Conservation (phyloP, 2,329 filamentous ascomycete species). For the Paraphoma chrysanthemicola region DNA sequence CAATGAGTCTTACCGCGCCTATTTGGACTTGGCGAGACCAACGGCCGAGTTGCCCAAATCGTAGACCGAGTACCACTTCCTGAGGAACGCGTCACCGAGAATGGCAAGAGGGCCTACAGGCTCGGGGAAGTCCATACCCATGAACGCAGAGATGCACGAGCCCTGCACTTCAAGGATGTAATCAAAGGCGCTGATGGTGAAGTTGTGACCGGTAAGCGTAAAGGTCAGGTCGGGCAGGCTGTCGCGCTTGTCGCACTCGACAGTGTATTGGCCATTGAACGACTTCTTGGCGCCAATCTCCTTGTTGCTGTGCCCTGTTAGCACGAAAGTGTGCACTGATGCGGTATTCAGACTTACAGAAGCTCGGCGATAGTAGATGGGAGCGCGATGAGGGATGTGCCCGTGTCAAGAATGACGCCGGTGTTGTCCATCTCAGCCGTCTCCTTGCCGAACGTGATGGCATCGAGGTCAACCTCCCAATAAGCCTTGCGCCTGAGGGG, state of each 20-base stretch:
- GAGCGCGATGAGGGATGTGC: slow-evolving; percentile 95
- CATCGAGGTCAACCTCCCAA: slow-evolving; percentile 97
- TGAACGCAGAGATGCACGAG: slow-evolving; percentile 96
- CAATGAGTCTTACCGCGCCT: slow-evolving; percentile 28
- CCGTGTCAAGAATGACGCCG: slow-evolving; percentile 96
- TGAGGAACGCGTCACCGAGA: slow-evolving; percentile 82
- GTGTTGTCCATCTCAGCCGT: slow-evolving; percentile 91
- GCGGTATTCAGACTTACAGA: slow-evolving; percentile 60
- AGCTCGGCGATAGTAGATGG: slow-evolving; percentile 91
- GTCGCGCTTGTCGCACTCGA: slow-evolving; percentile 86
- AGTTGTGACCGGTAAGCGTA: slow-evolving; percentile 88
- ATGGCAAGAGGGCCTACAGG: slow-evolving; percentile 92
- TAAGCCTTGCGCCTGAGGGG: slow-evolving; percentile 98
- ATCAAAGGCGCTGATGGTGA: slow-evolving; percentile 85
- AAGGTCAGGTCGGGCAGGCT: slow-evolving; percentile 90
- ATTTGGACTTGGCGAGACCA: slow-evolving; percentile 86
- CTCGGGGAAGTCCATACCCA: slow-evolving; percentile 86
- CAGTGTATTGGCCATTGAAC: slow-evolving; percentile 94
- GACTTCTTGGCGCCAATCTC: slow-evolving; percentile 98
- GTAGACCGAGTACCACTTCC: slow-evolving; percentile 95
- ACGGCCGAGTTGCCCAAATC: slow-evolving; percentile 89
- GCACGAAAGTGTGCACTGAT: background rate
- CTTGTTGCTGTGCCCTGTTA: slow-evolving; percentile 68
- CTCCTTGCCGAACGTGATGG: slow-evolving; percentile 86
- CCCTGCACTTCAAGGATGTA: slow-evolving; percentile 96